Conservation (phyloP, 202 grass and related monocot species). For the Zizania palustris region DNA sequence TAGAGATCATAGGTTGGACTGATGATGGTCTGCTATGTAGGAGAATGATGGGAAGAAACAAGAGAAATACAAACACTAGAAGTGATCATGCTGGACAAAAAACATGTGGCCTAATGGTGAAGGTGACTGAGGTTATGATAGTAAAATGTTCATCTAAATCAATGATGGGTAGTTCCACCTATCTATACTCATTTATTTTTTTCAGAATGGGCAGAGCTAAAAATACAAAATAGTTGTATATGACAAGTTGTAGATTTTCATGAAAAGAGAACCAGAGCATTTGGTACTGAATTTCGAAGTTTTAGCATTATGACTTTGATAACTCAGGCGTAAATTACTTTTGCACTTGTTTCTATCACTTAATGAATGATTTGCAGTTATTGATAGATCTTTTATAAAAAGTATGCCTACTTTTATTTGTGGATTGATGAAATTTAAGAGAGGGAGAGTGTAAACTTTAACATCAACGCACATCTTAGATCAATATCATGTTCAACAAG, state of each 20-base stretch:
- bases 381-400: background rate
- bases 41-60: background rate
- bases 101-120: background rate
- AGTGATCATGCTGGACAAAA: background rate
- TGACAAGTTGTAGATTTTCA: constrained; percentile 9
- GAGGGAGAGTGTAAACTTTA: background rate
- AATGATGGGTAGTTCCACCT: too few species aligned
- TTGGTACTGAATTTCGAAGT: background rate
- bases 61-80: background rate
- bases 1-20: background rate
- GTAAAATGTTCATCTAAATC: too few species aligned
- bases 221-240: constrained; percentile 3
- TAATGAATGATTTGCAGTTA: background rate
- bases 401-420: background rate
- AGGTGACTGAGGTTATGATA: background rate
- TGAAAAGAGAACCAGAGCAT: background rate
- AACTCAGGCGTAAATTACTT: background rate
- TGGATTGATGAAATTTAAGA: background rate
- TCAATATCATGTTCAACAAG: constrained; percentile 4
- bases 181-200: too few species aligned
- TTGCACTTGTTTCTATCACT: background rate
- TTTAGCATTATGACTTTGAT: background rate
- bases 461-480: background rate
- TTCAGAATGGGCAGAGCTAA: background rate
- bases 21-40: background rate